Evolutionary conservation across 2,329 filamentous ascomycete species (phyloP).

Genomic region (Ophiostoma ulmi): DNA sequence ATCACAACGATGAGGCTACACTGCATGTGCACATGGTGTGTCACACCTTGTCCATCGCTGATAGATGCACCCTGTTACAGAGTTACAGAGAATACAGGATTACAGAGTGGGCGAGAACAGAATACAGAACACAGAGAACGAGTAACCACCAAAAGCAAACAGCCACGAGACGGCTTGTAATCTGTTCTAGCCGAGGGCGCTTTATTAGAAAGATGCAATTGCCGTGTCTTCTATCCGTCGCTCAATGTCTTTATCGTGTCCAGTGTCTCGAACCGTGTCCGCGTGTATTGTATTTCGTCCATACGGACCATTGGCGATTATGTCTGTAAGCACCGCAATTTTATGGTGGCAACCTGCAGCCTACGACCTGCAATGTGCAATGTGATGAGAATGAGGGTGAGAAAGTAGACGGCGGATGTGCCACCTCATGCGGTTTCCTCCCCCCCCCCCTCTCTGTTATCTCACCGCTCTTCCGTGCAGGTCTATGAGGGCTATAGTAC

Average conservation of each 20-base stretch:
- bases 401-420: background rate
- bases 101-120: background rate
- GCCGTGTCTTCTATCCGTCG: background rate
- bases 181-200: background rate
- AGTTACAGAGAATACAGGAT: background rate
- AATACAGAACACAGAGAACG: background rate
- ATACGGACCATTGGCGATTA: background rate
- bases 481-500: background rate
- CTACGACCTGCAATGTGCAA: background rate
- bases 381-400: background rate
- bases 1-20: constrained; percentile 4
- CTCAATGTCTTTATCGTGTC: background rate
- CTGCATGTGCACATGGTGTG: constrained; percentile 3
- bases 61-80: background rate
- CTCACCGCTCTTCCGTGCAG: background rate
- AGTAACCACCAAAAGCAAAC: background rate
- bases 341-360: background rate
- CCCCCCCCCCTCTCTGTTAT: background rate
- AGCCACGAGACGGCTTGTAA: background rate
- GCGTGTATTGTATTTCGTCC: background rate
- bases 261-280: background rate
- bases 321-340: too few relatives aligned
- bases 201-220: background rate
- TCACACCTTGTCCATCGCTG: background rate
- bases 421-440: background rate